phyloP scores from a whole-genome alignment of 768 basidiomycete genomes.

The Dendrothele bispora region DNA sequence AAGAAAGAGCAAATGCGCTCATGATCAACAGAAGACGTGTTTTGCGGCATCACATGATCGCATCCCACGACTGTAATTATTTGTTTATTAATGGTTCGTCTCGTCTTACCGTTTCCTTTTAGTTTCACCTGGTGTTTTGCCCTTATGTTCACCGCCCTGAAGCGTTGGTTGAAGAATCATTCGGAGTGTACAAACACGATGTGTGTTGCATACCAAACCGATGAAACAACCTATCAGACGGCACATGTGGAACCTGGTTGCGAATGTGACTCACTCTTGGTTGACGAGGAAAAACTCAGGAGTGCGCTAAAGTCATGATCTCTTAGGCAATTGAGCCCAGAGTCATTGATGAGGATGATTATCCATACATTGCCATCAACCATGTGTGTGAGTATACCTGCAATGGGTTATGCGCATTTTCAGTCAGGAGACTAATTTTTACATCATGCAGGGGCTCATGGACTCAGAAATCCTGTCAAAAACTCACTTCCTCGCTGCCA shows the following conservation, averaged over 20 bases:
- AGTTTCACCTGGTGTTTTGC: no score
- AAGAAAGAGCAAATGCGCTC: no score
- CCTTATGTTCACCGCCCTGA: background rate
- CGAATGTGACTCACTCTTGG: background rate
- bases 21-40: no score
- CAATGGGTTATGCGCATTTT: background rate
- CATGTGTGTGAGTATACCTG: background rate
- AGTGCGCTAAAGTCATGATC: background rate
- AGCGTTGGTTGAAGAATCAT: background rate
- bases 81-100: no score
- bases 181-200: background rate
- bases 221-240: background rate
- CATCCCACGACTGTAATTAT: no score
- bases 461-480: background rate
- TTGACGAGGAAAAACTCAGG: background rate
- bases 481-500: constrained; percentile 1
- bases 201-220: no score
- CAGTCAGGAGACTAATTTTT: no score
- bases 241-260: background rate
- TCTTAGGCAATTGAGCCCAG: background rate
- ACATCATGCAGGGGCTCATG: constrained; percentile 1
- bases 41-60: no score
- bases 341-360: background rate
- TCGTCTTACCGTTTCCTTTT: no score
- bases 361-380: constrained; percentile 1